Conservation (phyloP, 371 early-diverging fungal species). For the Mortierella sp. region DNA sequence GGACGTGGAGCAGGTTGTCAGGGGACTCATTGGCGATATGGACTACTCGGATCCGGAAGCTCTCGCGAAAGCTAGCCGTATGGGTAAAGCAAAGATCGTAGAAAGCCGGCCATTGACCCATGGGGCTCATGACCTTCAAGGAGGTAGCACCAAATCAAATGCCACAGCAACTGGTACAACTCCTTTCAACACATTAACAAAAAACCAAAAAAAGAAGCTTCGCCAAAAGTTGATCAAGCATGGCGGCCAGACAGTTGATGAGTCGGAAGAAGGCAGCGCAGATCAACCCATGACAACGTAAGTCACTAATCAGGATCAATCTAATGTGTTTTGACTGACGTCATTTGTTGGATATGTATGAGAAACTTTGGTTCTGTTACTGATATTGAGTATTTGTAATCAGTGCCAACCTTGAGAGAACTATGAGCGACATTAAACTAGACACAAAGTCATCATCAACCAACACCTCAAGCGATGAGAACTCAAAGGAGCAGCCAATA, state of each 20-base stretch:
- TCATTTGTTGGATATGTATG: too few species aligned
- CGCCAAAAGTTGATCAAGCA: conserved; percentile 51
- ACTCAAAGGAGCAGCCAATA: conserved; percentile 94
- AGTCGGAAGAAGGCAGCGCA: conserved; percentile 1
- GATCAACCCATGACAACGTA: conserved; percentile 39
- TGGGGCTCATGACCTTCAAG: conserved; percentile 8
- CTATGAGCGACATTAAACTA: conserved; percentile 42
- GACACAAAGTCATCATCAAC: conserved; percentile 33
- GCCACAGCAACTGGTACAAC: conserved; percentile 10
- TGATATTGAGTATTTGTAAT: not conserved
- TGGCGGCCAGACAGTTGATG: conserved; percentile 16
- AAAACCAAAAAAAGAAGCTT: conserved; percentile 45
- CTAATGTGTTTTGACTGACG: not conserved
- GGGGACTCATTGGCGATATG: conserved; percentile 45
- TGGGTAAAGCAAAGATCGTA: conserved; percentile 35
- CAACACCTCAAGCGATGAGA: conserved; percentile 90
- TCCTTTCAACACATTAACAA: conserved; percentile 40
- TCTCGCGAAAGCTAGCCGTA: conserved; percentile 46
- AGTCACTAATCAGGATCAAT: not conserved
- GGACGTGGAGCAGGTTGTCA: conserved; percentile 79
- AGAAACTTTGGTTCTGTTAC: too few species aligned
- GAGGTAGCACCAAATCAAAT: conserved; percentile 6
- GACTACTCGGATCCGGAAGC: conserved; percentile 37
- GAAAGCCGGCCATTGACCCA: conserved; percentile 50
- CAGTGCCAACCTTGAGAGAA: conserved; percentile 40